Percentiles rank a stretch among this genome's conserved stretches.
These are phyloP conservation scores for Microbotryomycetes sp. DNA, from an alignment of 1,284 basidiomycete genomes.

Conservation along the genomic window DNA sequence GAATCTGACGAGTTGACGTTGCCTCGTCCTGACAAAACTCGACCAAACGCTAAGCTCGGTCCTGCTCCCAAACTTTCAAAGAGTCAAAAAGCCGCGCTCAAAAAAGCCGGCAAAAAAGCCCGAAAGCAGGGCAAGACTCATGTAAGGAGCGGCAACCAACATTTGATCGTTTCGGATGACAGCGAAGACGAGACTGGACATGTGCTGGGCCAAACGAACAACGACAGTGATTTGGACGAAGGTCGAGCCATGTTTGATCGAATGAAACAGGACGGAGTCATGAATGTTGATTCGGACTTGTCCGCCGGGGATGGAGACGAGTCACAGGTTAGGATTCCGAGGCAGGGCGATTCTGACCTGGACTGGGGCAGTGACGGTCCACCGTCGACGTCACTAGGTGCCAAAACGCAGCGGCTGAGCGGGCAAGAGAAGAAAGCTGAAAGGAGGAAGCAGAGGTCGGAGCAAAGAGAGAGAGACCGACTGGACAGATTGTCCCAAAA, in stretches of 20 bases:
- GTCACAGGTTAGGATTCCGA: constrained; percentile 11
- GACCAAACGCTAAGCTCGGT: not conserved
- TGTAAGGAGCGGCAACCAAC: constrained; percentile 16
- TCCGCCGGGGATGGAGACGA: not conserved
- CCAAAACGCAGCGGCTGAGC: not conserved
- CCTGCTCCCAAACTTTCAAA: constrained; percentile 8
- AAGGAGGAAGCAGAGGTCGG: constrained; percentile 10
- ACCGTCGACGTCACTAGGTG: not conserved
- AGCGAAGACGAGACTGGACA: constrained; percentile 5
- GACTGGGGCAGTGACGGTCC: constrained; percentile 21
- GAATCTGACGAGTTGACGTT: not conserved
- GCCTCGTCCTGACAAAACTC: not conserved
- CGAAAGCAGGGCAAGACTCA: constrained; percentile 18
- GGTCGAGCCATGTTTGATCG: constrained; percentile 13
- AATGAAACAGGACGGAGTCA: not conserved
- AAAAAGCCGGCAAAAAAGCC: constrained; percentile 13
- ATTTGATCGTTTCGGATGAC: not conserved
- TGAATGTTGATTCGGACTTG: constrained; percentile 8
- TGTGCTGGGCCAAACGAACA: not conserved
- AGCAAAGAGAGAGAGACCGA: constrained; percentile 22
- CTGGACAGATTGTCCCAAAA: constrained; percentile 12
- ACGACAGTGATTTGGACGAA: not conserved
- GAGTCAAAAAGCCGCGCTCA: constrained; percentile 8
- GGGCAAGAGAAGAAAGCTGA: constrained; percentile 5
- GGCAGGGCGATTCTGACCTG: constrained; percentile 24